Evolutionary conservation across 805 yeast species (phyloP), one percentile per base, ranked within the genome.

Genomic region (Suhomyces kilbournensis): DNA sequence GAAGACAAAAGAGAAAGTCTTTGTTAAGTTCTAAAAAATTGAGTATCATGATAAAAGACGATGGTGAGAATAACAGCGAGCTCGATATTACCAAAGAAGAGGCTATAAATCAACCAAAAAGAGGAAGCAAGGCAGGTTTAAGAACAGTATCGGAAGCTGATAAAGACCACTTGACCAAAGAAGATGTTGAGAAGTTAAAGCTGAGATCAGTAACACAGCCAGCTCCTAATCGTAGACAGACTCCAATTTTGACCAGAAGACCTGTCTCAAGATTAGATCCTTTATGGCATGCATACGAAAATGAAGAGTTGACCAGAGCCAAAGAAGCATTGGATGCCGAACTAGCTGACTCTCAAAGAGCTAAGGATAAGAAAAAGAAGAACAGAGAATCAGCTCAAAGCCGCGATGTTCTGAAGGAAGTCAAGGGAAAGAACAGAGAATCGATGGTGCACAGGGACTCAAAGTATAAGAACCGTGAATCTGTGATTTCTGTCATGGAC

Each of bases 181-280:
- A 74, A 44, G 85, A 80, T 42, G 56, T 79, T 25, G 81, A 74
- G 48, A 61, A 66, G 15, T 57, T 73, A 53, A 78, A 78, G 58
- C 70, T 72, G 54, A 70, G 85, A 51, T 72, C 82, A 1, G 77
- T 73, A 1, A 77, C 84, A 7, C 75, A 70, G 55, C 79, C 78
- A 2, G 59, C 56, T 17, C 66, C 70, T 6, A 59, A 59, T 34
- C 56, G 69, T 48, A 66, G 76, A 56, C 62, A 58, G 51, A 65
- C 68, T 48, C 73, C 76, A 34, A 49, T 68, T 40, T 73, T 80
- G 39, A 78, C 83, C 2, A 76, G 84, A 53, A 73, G 82, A 53
- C 86, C 86, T 6, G 77, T 79, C 14, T 80, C 85, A 1, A 74
- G 78, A 54, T 70, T 82, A 48, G 86, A 82, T 63, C 86, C 86